phyloP scores from a whole-genome alignment of 208 protist species.

The Perkinsela sp. region DNA sequence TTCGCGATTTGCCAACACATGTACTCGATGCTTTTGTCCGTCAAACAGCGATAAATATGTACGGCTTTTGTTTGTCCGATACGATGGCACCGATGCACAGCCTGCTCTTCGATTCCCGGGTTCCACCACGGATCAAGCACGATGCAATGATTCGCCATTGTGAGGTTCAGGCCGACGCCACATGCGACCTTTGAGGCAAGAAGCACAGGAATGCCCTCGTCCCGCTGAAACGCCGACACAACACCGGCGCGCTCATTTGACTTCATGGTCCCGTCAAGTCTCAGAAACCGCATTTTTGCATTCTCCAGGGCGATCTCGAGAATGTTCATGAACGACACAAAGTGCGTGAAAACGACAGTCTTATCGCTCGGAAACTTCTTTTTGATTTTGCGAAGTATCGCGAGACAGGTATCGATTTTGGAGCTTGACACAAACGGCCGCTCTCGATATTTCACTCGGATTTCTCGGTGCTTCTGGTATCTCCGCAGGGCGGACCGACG shows the following conservation, averaged over 20 bases:
- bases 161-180: slow-evolving; percentile 75
- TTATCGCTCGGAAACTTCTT: slow-evolving; percentile 22
- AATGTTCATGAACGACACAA: slow-evolving; percentile 64
- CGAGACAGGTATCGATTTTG: slow-evolving; percentile 26
- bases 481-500: slow-evolving; percentile 9
- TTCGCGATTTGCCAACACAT: slow-evolving; percentile 72
- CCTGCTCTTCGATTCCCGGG: slow-evolving; percentile 52
- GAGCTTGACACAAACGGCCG: slow-evolving; percentile 10
- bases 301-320: slow-evolving; percentile 26
- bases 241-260: slow-evolving; percentile 18
- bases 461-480: not conserved
- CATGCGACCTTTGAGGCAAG: slow-evolving; percentile 56
- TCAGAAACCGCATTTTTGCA: slow-evolving; percentile 7
- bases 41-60: slow-evolving; percentile 67
- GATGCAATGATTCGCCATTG: slow-evolving; percentile 59
- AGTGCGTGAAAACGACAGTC: slow-evolving; percentile 73
- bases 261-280: slow-evolving; percentile 12
- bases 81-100: slow-evolving; percentile 54
- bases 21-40: slow-evolving; percentile 73
- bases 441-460: not conserved
- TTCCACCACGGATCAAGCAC: slow-evolving; percentile 71
- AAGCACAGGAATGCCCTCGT: slow-evolving; percentile 21
- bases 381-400: slow-evolving; percentile 4
- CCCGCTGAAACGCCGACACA: slow-evolving; percentile 12
- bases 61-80: slow-evolving; percentile 71